These are phyloP conservation scores for Saccharomyces kudriavzevii DNA, from an alignment of 805 yeast genomes.

Conservation along the genomic window DNA sequence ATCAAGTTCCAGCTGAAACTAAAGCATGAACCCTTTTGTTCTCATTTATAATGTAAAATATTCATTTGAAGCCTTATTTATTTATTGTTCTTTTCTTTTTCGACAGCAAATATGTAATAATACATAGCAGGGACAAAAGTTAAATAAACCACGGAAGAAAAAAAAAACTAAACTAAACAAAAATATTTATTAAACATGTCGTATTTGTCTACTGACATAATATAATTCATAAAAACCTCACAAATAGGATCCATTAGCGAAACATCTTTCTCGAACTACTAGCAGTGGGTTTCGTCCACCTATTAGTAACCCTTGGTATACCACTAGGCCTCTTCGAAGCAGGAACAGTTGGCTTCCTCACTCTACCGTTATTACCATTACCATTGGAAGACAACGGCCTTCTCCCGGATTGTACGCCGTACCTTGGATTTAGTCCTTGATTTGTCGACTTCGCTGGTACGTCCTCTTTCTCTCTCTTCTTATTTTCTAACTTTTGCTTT, in stretches of 20 bases:
- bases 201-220: not conserved
- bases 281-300: conserved; percentile 20
- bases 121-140: not conserved
- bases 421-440: not conserved
- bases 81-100: not conserved
- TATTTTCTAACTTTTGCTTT: conserved; percentile 10
- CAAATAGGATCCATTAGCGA: conserved; percentile 4
- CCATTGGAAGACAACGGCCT: not conserved
- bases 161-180: not conserved
- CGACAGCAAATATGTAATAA: not conserved
- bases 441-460: not conserved
- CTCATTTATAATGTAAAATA: not conserved
- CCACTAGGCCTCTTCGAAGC: conserved; percentile 9
- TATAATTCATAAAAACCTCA: not conserved
- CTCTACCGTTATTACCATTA: not conserved
- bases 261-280: conserved; percentile 24
- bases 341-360: not conserved
- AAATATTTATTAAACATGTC: not conserved
- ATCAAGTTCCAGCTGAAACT: conserved; percentile 11
- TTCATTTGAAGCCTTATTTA: not conserved
- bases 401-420: not conserved
- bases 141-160: not conserved
- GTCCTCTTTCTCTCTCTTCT: conserved; percentile 6
- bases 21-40: not conserved
- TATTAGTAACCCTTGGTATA: conserved; percentile 18